These are phyloP conservation scores for Dictyostelium firmibasis DNA, from an alignment of 78 protist genomes.

Conservation along the genomic window DNA sequence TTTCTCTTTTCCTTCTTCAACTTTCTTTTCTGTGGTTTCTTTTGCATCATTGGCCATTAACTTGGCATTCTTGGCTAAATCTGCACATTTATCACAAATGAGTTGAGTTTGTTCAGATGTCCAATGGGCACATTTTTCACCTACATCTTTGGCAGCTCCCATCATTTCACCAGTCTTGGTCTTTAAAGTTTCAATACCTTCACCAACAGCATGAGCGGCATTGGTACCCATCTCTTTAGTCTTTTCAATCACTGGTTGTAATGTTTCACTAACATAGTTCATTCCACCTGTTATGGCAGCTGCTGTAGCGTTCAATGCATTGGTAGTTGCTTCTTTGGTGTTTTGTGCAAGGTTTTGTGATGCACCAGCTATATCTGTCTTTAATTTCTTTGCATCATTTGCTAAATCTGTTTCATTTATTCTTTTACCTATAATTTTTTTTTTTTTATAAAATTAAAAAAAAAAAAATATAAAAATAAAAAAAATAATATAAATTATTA, in stretches of 20 bases:
- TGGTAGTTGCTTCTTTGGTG: background rate
- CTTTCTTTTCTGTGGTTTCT: background rate
- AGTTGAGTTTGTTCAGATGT: background rate
- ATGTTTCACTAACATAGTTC: background rate
- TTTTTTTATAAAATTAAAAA: no score
- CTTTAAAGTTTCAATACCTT: background rate
- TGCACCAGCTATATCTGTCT: background rate
- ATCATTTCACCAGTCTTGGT: constrained; percentile 1
- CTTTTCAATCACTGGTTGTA: constrained; percentile 62
- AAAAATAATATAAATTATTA: background rate
- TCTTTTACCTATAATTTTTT: background rate
- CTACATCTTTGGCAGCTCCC: background rate
- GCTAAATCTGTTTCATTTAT: background rate
- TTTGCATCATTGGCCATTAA: background rate
- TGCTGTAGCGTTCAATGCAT: constrained; percentile 24
- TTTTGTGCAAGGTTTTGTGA: background rate
- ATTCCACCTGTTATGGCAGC: constrained; percentile 13
- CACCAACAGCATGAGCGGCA: background rate
- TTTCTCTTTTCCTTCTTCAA: background rate
- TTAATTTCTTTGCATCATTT: constrained; percentile 30
- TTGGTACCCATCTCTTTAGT: constrained; percentile 50
- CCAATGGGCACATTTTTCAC: constrained; percentile 10
- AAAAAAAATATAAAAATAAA: background rate
- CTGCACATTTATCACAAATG: constrained; percentile 1
- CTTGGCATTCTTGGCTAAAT: background rate